Evolutionary conservation across 805 yeast species (phyloP).

Genomic region (Clavispora santaluciae): DNA sequence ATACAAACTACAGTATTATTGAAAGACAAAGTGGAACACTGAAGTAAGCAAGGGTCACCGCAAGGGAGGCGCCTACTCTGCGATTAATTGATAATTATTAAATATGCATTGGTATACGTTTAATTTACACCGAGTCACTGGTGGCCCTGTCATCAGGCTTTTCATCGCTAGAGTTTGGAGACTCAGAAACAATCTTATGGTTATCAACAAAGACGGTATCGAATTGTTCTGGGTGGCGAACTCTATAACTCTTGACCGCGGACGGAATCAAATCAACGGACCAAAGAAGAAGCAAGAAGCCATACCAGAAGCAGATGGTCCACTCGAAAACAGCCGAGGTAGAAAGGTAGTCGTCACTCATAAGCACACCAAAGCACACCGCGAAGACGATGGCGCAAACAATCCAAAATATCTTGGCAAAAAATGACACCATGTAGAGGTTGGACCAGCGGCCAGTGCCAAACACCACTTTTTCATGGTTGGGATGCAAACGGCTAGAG

Average conservation of each 20-base stretch:
- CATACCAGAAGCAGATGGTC: constrained; percentile 83
- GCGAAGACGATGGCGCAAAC: constrained; percentile 63
- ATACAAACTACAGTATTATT: too few species aligned
- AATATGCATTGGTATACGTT: background rate
- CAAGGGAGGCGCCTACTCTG: too few species aligned
- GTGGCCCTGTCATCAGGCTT: background rate
- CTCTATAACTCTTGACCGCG: constrained; percentile 32
- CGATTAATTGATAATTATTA: too few species aligned
- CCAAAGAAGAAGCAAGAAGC: constrained; percentile 58
- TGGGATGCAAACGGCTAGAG: constrained; percentile 33
- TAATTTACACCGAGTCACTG: background rate
- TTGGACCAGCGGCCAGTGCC: constrained; percentile 36
- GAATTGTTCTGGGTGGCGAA: constrained; percentile 26
- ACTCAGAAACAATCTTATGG: constrained; percentile 6
- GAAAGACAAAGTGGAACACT: background rate
- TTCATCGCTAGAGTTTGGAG: background rate
- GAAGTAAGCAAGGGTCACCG: too few species aligned
- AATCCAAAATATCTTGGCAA: constrained; percentile 62
- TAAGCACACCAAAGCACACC: constrained; percentile 53
- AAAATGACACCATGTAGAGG: constrained; percentile 43
- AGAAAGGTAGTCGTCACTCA: constrained; percentile 30
- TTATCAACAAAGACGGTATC: constrained; percentile 17
- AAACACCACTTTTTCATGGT: constrained; percentile 36
- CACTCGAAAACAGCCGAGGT: constrained; percentile 74
- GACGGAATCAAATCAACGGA: constrained; percentile 69